Evolutionary conservation across 495 filamentous ascomycete species (phyloP).

Genomic region (Polyplosphaeria fusca): DNA sequence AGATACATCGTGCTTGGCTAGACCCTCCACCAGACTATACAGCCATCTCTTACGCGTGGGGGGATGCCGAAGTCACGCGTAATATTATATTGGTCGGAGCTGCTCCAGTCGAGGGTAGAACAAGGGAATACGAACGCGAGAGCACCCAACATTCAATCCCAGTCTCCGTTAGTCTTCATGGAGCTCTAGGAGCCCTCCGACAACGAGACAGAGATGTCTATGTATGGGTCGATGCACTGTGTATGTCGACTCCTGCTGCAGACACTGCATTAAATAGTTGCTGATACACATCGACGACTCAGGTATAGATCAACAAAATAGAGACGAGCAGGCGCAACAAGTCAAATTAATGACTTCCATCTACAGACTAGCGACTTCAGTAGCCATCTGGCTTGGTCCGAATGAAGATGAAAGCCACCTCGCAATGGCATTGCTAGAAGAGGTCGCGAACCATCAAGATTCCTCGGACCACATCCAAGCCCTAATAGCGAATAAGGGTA

Average conservation of each 20-base stretch:
- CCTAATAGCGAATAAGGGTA: constrained; percentile 11
- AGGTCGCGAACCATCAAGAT: constrained; percentile 1
- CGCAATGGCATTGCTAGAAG: constrained; percentile 10
- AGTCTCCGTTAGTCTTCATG: constrained; percentile 14
- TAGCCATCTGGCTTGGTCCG: constrained; percentile 44
- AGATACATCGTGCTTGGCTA: constrained; percentile 17
- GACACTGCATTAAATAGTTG: too few relatives aligned
- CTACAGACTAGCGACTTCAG: constrained; percentile 36
- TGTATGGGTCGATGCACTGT: constrained; percentile 36
- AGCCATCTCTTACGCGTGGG: constrained; percentile 24
- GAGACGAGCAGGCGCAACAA: constrained; percentile 9
- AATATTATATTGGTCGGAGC: constrained; percentile 19
- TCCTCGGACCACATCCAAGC: constrained; percentile 3
- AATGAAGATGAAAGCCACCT: constrained; percentile 28
- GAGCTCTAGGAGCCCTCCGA: constrained; percentile 10
- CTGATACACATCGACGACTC: not conserved
- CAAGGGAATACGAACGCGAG: constrained; percentile 4
- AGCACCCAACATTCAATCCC: not conserved
- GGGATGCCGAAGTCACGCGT: constrained; percentile 26
- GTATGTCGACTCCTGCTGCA: too few relatives aligned
- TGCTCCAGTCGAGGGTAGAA: not conserved
- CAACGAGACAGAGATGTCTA: constrained; percentile 17
- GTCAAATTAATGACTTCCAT: constrained; percentile 31
- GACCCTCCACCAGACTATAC: constrained; percentile 2
- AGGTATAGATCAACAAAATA: constrained; percentile 32